Percentiles rank a stretch among this genome's conserved stretches.
Evolutionary conservation across 2,329 filamentous ascomycete genomes (phyloP).

Genomic region (Xylaria sp.): DNA sequence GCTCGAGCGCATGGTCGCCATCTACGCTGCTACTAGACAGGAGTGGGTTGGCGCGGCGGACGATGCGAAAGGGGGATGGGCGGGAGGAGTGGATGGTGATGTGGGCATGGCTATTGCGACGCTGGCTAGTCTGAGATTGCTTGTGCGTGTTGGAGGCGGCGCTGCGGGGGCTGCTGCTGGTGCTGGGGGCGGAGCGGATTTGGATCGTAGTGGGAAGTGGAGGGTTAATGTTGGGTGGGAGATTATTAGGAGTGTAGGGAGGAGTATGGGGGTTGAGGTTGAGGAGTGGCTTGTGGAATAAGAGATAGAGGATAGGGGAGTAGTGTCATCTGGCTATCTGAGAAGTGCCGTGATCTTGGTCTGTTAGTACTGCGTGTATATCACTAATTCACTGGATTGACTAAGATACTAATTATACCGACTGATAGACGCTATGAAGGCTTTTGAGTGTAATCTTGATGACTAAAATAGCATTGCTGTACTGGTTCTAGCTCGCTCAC

Average conservation of each 20-base stretch:
- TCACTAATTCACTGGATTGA: not conserved
- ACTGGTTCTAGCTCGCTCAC: slow-evolving; percentile 20
- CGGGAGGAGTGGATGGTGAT: slow-evolving; percentile 60
- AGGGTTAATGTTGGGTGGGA: slow-evolving; percentile 84
- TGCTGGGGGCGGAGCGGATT: slow-evolving; percentile 72
- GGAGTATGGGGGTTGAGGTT: slow-evolving; percentile 80
- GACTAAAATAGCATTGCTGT: not conserved
- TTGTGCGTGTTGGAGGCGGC: slow-evolving; percentile 74
- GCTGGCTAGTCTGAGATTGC: slow-evolving; percentile 74
- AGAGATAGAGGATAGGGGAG: not conserved
- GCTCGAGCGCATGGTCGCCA: slow-evolving; percentile 81
- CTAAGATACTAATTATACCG: not conserved
- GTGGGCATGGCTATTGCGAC: slow-evolving; percentile 76
- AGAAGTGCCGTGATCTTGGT: not conserved
- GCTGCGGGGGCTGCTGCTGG: slow-evolving; percentile 76
- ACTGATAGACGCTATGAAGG: not conserved
- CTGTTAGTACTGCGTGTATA: not conserved
- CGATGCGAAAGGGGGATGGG: slow-evolving; percentile 53
- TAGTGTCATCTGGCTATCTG: not conserved
- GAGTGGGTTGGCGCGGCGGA: slow-evolving; percentile 61
- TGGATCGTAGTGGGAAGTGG: slow-evolving; percentile 79
- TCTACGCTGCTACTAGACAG: slow-evolving; percentile 73
- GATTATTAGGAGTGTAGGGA: slow-evolving; percentile 74
- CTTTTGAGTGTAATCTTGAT: not conserved
- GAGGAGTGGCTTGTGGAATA: slow-evolving; percentile 80